These are phyloP conservation scores for Stemphylium beticola DNA, from an alignment of 2,329 filamentous ascomycete genomes.

Conservation along the genomic window DNA sequence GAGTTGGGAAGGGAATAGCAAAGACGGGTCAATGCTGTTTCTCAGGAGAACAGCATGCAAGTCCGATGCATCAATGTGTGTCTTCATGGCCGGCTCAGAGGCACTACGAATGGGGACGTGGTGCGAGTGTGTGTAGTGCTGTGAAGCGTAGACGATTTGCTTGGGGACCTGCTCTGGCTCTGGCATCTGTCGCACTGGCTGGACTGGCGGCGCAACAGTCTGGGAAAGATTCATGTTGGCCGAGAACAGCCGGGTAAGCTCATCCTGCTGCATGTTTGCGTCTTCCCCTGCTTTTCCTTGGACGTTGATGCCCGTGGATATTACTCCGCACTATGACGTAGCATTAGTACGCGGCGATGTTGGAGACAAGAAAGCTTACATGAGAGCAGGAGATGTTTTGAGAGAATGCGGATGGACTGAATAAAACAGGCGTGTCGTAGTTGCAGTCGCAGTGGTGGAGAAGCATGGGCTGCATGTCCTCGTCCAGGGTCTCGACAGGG, in stretches of 20 bases:
- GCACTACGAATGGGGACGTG: constrained; percentile 59
- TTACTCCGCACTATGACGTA: constrained; percentile 54
- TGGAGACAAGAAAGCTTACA: constrained; percentile 48
- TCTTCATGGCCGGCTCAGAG: constrained; percentile 39
- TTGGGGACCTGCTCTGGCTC: constrained; percentile 39
- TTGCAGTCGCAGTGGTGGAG: constrained; percentile 49
- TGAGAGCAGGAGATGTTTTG: constrained; percentile 53
- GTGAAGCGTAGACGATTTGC: constrained; percentile 74
- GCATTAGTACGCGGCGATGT: constrained; percentile 33
- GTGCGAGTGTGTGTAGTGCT: constrained; percentile 83
- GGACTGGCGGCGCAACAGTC: constrained; percentile 48
- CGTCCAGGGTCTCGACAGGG: constrained; percentile 25
- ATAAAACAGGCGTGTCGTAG: constrained; percentile 50
- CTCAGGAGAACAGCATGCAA: constrained; percentile 65
- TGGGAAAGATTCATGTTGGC: constrained; percentile 71
- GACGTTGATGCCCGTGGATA: constrained; percentile 53
- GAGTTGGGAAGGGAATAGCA: constrained; percentile 75
- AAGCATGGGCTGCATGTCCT: constrained; percentile 46
- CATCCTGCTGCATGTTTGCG: constrained; percentile 71
- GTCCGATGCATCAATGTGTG: constrained; percentile 45
- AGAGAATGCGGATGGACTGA: constrained; percentile 52
- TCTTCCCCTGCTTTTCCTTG: constrained; percentile 38
- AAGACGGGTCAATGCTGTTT: constrained; percentile 72
- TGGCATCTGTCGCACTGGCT: constrained; percentile 38
- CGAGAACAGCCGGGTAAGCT: constrained; percentile 80